Base-by-base conservation (phyloP, 2,329 filamentous ascomycete genomes). In the Cercospora nicotianae region DNA sequence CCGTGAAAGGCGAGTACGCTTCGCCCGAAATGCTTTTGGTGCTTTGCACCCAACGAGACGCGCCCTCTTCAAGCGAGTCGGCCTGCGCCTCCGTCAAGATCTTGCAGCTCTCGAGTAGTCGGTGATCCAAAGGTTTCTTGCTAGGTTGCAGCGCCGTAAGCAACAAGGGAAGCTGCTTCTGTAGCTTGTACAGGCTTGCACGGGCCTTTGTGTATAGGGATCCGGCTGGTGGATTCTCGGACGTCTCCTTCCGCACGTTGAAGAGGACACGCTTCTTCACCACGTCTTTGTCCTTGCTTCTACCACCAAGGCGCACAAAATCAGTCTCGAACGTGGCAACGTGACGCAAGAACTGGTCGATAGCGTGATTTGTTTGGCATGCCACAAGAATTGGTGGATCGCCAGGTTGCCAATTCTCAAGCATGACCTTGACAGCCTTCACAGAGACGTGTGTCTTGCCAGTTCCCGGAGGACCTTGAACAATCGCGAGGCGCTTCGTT, bases 331-430 rank as follows among this genome's bases (percentile, higher is more conserved):
- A 90, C 5, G 81, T 75, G 1, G 87, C 82, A 16, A 93, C 83
- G 64, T 90, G 87, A 0, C 81, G 80, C 0, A 97, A 82, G 0
- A 97, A 82, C 75, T 97, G 93, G 73, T 97, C 93, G 0, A 97
- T 81, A 0, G 93, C 93, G 78, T 97, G 93, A 67, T 97, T 97
- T 0, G 93, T 97, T 74, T 97, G 93, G 7, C 92, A 93, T 0
- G 93, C 87, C 3, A 97, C 83, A 20, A 97, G 84, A 31, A 97
- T 89, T 0, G 91, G 91, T 8, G 89, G 85, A 66, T 90, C 87
- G 0, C 79, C 82, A 1, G 76, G 73, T 2, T 77, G 76, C 74
- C 87, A 84, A 63, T 90, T 91, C 1, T 83, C 79, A 0, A 92
- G 81, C 63, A 94, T 81, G 1, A 90, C 83, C 58, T 86, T 87